Conservation (phyloP, 305 asterid genomes). For the Rubia tinctorum region DNA sequence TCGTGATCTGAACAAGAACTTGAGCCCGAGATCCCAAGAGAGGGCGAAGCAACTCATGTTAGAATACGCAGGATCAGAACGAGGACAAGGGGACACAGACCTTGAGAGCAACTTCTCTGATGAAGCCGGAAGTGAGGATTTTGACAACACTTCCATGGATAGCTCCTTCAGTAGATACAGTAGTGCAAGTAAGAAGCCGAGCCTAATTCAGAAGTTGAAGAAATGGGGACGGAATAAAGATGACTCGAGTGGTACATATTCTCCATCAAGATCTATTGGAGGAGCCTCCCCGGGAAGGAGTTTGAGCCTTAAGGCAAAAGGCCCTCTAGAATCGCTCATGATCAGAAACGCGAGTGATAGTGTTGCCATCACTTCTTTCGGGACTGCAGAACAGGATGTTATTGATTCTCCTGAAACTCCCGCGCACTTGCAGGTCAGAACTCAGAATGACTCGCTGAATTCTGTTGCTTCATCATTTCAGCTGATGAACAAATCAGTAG, state of each 20-base stretch:
- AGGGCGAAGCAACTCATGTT: constrained; percentile 87
- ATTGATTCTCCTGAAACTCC: constrained; percentile 63
- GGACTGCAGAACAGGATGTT: constrained; percentile 62
- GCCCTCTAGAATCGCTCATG: constrained; percentile 90
- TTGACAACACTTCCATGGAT: constrained; percentile 70
- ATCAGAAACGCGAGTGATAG: constrained; percentile 81
- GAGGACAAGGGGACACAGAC: constrained; percentile 98
- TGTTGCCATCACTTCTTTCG: constrained; percentile 76
- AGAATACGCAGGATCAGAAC: constrained; percentile 96
- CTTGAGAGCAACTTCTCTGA: constrained; percentile 86
- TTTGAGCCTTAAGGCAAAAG: constrained; percentile 52
- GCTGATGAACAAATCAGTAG: constrained; percentile 90
- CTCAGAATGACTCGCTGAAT: constrained; percentile 42
- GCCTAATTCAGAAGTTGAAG: constrained; percentile 79
- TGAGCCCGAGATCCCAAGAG: constrained; percentile 92
- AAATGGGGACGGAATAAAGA: constrained; percentile 88
- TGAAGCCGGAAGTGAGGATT: constrained; percentile 94
- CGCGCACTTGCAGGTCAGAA: constrained; percentile 23
- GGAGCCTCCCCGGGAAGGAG: constrained; percentile 72
- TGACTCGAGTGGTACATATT: constrained; percentile 64
- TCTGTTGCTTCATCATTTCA: constrained; percentile 71
- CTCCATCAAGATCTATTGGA: constrained; percentile 75
- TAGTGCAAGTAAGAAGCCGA: constrained; percentile 72
- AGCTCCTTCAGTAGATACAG: constrained; percentile 71
- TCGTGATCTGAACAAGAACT: constrained; percentile 74